phyloP scores from a whole-genome alignment of 2,329 filamentous ascomycete species.

The Pyricularia sp. region DNA sequence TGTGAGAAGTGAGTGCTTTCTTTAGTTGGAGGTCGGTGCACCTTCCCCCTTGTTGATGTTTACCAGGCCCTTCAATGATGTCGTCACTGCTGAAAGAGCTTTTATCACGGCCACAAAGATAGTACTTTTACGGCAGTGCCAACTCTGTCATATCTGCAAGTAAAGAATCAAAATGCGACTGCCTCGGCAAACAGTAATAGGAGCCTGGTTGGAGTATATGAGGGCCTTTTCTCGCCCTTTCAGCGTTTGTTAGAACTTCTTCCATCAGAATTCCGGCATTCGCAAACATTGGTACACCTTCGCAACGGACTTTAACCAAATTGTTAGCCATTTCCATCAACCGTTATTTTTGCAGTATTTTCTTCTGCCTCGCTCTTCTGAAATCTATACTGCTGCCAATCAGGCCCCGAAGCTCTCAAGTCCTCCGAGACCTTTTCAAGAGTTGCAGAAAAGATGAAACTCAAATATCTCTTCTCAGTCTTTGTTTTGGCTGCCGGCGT shows the following conservation, averaged over 20 bases:
- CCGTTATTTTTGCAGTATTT: neutral
- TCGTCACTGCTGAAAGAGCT: neutral
- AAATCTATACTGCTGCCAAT: neutral
- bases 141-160: neutral
- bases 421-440: neutral
- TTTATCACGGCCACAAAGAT: neutral
- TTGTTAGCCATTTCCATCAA: neutral
- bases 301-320: neutral
- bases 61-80: neutral
- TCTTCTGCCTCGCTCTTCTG: neutral
- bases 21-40: neutral
- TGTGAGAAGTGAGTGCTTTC: neutral
- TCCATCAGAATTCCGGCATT: neutral
- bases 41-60: neutral
- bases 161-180: neutral
- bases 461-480: neutral
- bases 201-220: neutral
- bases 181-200: neutral
- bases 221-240: neutral
- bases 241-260: constrained; percentile 5
- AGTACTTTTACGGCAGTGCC: neutral
- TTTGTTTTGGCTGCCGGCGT: neutral
- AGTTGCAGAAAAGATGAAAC: neutral
- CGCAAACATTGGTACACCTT: neutral
- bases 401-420: neutral